These are phyloP conservation scores for Mycena pura DNA, from an alignment of 768 basidiomycete genomes.

Conservation along the genomic window DNA sequence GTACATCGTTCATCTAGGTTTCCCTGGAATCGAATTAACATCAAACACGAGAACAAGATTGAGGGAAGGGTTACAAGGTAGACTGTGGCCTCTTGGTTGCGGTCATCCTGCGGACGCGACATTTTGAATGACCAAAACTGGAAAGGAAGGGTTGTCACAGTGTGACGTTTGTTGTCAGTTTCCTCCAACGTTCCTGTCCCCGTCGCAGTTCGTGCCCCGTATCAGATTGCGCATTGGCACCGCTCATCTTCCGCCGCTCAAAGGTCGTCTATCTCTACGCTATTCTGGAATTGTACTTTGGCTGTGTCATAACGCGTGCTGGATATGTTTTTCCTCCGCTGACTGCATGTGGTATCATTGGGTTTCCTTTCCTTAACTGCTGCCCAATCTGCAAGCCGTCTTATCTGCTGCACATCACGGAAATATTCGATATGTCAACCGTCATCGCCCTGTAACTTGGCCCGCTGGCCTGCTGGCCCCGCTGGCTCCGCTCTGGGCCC, in stretches of 20 bases:
- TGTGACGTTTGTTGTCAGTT: slow-evolving; percentile 13
- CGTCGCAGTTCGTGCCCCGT: neutral
- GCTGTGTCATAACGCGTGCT: neutral
- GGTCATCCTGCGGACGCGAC: slow-evolving; percentile 84
- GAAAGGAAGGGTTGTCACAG: neutral
- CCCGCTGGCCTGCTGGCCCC: no score
- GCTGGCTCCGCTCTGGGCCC: neutral
- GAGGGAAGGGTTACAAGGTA: slow-evolving; percentile 62
- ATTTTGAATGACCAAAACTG: slow-evolving; percentile 37
- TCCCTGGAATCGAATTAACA: no score
- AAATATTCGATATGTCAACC: no score
- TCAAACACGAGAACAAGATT: slow-evolving; percentile 13
- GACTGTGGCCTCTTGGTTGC: slow-evolving; percentile 91
- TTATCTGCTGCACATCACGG: no score
- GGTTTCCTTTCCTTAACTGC: no score
- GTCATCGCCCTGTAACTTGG: no score
- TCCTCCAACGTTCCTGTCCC: neutral
- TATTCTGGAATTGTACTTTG: neutral
- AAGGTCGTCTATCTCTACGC: neutral
- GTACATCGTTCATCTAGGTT: slow-evolving; percentile 96
- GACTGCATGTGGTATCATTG: no score
- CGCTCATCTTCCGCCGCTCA: neutral
- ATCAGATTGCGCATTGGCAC: neutral
- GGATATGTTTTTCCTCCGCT: neutral
- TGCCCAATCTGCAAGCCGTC: no score